Base-by-base conservation (phyloP, 495 filamentous ascomycete species). In the Stereocaulon alpinum region DNA sequence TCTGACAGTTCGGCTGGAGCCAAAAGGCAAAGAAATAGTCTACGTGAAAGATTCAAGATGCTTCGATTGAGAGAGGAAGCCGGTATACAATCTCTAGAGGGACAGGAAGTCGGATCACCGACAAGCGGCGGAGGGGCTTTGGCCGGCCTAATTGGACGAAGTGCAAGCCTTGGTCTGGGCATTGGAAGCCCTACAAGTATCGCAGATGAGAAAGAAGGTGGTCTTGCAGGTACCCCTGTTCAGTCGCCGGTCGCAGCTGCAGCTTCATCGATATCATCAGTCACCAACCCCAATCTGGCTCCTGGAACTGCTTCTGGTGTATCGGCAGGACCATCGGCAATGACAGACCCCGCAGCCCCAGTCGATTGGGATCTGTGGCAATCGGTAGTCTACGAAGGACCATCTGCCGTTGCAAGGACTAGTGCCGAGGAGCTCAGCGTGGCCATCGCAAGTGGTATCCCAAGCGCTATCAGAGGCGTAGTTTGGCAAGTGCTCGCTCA, bases 301-400 rank as follows among this genome's bases (percentile, higher is more conserved):
- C 90, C 91, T 0, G 91, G 91, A 3, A 95, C 88, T 9, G 89
- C 85, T 20, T 82, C 88, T 18, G 90, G 90, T 5, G 77, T 88
- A 42, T 81, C 81, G 18, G 80, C 85, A 4, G 85, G 86, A 1
- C 86, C 84, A 7, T 86, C 89, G 11, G 77, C 82, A 17, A 75
- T 78, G 66, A 74, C 71, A 3, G 87, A 91, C 62, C 73, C 79
- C 17, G 76, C 79, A 6, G 75, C 80, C 9, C 78, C 81, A 3
- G 89, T 99, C 15, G 89, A 99, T 67, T 99, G 93, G 93, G 94
- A 97, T 71, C 73, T 99, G 20, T 99, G 93, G 93, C 91, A 99
- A 71, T 76, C 86, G 18, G 86, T 99, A 2, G 93, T 99, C 34
- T 90, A 96, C 63, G 86, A 95, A 74, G 93, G 94, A 2, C 87